A percentile compares a stretch with the other conserved stretches of the same genome.
Conservation (phyloP, 2,329 filamentous ascomycete species). For the Cercospora citrullina region DNA sequence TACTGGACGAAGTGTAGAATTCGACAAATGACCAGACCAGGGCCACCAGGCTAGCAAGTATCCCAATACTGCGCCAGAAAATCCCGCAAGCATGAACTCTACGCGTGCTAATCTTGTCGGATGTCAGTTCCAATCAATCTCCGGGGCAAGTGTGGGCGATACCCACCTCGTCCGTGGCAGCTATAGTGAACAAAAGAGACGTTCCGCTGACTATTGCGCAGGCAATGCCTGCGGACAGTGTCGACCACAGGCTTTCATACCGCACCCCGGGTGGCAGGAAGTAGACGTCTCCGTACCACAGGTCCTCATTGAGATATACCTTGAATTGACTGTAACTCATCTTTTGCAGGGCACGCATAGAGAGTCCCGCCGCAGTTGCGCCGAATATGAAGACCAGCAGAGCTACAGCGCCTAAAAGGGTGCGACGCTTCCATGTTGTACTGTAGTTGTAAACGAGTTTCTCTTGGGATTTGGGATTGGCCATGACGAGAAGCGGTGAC, state of each 20-base stretch:
- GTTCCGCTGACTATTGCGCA: background rate
- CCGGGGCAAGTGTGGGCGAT: background rate
- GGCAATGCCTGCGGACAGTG: background rate
- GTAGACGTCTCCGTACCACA: background rate
- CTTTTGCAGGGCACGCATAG: background rate
- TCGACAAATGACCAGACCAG: background rate
- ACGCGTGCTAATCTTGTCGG: background rate
- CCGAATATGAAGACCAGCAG: background rate
- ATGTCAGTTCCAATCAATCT: background rate
- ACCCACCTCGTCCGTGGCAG: background rate
- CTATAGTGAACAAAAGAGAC: background rate
- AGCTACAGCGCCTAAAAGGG: background rate
- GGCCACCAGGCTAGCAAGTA: background rate
- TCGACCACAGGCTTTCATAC: background rate
- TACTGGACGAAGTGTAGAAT: background rate
- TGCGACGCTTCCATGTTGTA: background rate
- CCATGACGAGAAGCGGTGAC: background rate
- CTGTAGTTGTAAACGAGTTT: background rate
- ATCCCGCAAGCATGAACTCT: background rate
- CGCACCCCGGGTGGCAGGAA: background rate
- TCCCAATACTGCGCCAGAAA: background rate
- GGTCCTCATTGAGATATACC: background rate
- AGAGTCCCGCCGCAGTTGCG: background rate
- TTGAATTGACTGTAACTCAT: background rate
- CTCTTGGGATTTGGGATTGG: background rate